Percentiles rank a stretch among this genome's conserved stretches.
These are phyloP conservation scores for Dipodascus albidus DNA, from an alignment of 805 yeast genomes.

Conservation along the genomic window DNA sequence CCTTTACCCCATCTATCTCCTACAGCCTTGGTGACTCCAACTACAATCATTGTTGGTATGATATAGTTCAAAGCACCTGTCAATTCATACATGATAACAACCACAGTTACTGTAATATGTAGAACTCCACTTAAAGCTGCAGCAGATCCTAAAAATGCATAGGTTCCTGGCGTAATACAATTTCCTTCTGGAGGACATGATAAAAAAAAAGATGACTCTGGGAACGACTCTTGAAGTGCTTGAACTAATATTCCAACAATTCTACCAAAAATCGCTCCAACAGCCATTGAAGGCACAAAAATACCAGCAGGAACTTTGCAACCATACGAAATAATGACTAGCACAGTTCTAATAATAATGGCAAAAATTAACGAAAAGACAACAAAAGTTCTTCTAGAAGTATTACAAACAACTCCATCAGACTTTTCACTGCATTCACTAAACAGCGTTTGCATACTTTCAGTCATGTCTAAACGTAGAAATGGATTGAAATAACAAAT, in stretches of 20 bases:
- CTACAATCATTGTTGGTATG: slow-evolving; percentile 93
- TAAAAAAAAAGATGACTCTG: slow-evolving; percentile 27
- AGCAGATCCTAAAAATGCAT: slow-evolving; percentile 93
- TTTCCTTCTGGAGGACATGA: slow-evolving; percentile 32
- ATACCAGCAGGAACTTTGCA: slow-evolving; percentile 93
- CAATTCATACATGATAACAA: slow-evolving; percentile 88
- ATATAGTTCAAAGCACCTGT: slow-evolving; percentile 92
- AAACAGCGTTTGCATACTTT: slow-evolving; percentile 81
- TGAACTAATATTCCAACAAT: slow-evolving; percentile 69
- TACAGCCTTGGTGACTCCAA: slow-evolving; percentile 76
- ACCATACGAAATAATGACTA: slow-evolving; percentile 82
- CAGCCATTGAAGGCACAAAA: slow-evolving; percentile 94
- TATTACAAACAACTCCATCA: slow-evolving; percentile 26
- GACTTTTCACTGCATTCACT: slow-evolving; percentile 58
- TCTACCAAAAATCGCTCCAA: slow-evolving; percentile 91
- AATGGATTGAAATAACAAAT: slow-evolving; percentile 78
- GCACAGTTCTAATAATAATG: slow-evolving; percentile 52
- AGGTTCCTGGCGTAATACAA: slow-evolving; percentile 87
- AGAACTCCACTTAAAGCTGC: slow-evolving; percentile 93
- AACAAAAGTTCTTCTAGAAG: slow-evolving; percentile 19
- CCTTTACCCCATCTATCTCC: slow-evolving; percentile 66
- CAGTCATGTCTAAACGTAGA: slow-evolving; percentile 84
- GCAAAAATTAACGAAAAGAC: slow-evolving; percentile 54
- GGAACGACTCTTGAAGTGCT: slow-evolving; percentile 30
- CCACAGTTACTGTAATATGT: slow-evolving; percentile 84